These are phyloP conservation scores for Acmispon strigosus DNA, from an alignment of 306 rosid species.

Conservation along the genomic window DNA sequence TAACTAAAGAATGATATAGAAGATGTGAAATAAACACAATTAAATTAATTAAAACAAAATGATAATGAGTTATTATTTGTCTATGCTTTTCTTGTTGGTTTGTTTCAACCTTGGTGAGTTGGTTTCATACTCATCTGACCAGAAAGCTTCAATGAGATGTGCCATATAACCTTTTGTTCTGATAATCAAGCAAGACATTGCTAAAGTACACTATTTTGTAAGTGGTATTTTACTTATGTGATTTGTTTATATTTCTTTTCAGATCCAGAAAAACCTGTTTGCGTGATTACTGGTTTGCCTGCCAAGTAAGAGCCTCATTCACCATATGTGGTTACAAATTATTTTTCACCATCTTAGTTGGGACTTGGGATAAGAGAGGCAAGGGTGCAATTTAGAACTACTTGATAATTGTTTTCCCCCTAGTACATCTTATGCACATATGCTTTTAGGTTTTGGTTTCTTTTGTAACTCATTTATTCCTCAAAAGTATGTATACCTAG, in stretches of 20 bases:
- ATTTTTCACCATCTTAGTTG: not conserved
- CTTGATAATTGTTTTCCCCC: conserved; percentile 6
- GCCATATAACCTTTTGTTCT: conserved; percentile 2
- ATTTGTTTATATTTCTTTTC: conserved; percentile 25
- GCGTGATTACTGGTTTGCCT: conserved; percentile 85
- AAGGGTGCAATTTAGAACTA: not conserved
- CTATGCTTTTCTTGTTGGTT: not conserved
- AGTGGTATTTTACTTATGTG: not conserved
- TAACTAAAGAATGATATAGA: not conserved
- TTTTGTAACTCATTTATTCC: not conserved
- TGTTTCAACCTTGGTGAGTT: not conserved
- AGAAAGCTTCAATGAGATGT: not conserved
- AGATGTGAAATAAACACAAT: not conserved
- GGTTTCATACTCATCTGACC: not conserved
- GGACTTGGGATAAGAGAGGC: conserved; percentile 7
- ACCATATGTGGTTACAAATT: conserved; percentile 9
- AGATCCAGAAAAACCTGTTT: conserved; percentile 84
- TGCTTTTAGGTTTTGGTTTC: not conserved
- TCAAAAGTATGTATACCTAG: not conserved
- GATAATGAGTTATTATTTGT: not conserved
- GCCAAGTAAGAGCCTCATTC: conserved; percentile 70
- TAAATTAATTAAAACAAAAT: not conserved
- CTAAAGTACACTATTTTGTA: not conserved
- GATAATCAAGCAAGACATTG: conserved; percentile 2
- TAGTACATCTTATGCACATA: not conserved